These are phyloP conservation scores for Exophiala dermatitidis DNA, from an alignment of 2,329 filamentous ascomycete species.

Conservation along the genomic window DNA sequence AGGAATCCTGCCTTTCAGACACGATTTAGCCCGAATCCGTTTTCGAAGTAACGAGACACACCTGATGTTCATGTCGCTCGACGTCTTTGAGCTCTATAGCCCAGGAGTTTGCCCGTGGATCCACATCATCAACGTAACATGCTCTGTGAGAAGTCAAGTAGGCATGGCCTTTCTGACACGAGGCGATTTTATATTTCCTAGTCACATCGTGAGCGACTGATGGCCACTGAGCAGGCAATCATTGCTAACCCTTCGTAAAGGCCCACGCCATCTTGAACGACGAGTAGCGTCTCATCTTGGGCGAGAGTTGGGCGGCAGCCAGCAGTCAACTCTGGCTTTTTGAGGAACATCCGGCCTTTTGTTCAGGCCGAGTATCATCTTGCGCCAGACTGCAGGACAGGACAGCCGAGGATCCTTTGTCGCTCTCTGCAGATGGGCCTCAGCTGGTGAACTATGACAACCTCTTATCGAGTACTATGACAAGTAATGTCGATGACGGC, in stretches of 20 bases:
- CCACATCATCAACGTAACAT: conserved; percentile 86
- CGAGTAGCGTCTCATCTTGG: conserved; percentile 87
- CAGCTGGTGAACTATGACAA: too few species aligned
- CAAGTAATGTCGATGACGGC: too few species aligned
- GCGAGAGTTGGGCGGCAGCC: conserved; percentile 87
- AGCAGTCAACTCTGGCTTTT: conserved; percentile 90
- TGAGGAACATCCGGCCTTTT: conserved; percentile 69
- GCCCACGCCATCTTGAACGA: conserved; percentile 95
- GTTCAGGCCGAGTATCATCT: conserved; percentile 15
- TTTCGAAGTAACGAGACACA: conserved; percentile 35
- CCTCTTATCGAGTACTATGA: too few species aligned
- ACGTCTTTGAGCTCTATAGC: conserved; percentile 85
- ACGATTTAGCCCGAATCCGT: conserved; percentile 18
- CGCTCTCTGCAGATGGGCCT: too few species aligned
- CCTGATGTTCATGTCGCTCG: conserved; percentile 84
- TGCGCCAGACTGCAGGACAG: background rate
- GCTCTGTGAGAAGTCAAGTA: conserved; percentile 93
- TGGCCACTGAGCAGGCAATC: background rate
- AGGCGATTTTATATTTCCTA: conserved; percentile 89
- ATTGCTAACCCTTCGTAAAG: conserved; percentile 84
- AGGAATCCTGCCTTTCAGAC: conserved; percentile 70
- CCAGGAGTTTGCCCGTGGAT: conserved; percentile 76
- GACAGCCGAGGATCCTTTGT: too few species aligned
- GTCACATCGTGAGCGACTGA: background rate
- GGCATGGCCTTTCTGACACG: conserved; percentile 91